phyloP scores from a whole-genome alignment of 2,329 filamentous ascomycete genomes.

The Trichoderma breve region DNA sequence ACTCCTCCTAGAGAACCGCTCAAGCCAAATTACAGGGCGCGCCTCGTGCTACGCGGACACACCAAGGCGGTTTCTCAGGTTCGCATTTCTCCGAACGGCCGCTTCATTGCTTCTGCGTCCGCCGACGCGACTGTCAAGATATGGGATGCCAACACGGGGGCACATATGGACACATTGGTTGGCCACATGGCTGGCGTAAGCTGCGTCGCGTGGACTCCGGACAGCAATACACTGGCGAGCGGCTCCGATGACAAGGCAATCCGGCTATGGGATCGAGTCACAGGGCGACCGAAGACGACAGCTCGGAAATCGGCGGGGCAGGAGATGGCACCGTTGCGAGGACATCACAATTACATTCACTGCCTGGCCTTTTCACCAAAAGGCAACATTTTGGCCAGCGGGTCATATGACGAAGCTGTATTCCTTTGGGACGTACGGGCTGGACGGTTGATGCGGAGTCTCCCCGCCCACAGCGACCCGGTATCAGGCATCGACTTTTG shows the following conservation, averaged over 20 bases:
- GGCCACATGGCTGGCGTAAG: conserved; percentile 92
- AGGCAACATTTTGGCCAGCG: conserved; percentile 92
- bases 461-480: conserved; percentile 93
- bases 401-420: conserved; percentile 95
- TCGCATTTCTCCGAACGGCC: conserved; percentile 86
- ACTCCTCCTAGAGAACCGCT: conserved; percentile 49
- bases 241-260: conserved; percentile 97
- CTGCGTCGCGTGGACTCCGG: conserved; percentile 90
- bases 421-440: conserved; percentile 95
- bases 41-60: conserved; percentile 74
- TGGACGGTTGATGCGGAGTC: conserved; percentile 79
- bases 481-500: conserved; percentile 93
- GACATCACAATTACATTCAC: conserved; percentile 96
- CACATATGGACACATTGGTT: conserved; percentile 82
- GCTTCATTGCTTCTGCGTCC: conserved; percentile 85
- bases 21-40: conserved; percentile 64
- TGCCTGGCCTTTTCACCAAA: conserved; percentile 95
- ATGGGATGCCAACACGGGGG: conserved; percentile 78
- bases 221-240: conserved; percentile 81
- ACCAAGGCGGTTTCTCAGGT: conserved; percentile 76
- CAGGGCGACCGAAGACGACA: conserved; percentile 53
- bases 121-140: conserved; percentile 89
- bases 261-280: conserved; percentile 79
- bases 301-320: conserved; percentile 39
- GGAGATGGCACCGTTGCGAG: conserved; percentile 62